phyloP scores from a whole-genome alignment of 495 filamentous ascomycete species.

The Aspergillus haitiensis region DNA sequence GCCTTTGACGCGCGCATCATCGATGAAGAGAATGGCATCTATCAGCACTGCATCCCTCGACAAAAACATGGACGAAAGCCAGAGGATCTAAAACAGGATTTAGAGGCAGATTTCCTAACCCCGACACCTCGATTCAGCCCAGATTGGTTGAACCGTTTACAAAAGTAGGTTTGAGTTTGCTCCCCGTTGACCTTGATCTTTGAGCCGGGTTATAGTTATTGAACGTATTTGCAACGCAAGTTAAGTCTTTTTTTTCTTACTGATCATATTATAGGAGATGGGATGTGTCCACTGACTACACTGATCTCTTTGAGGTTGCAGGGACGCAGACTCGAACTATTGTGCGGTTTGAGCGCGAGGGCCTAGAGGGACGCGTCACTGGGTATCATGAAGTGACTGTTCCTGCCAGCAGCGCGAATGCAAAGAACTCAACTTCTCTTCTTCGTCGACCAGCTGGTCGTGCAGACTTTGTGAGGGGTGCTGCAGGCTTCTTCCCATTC shows the following conservation, averaged over 20 bases:
- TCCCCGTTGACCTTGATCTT: not conserved
- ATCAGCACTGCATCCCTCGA: conserved; percentile 44
- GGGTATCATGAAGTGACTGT: conserved; percentile 95
- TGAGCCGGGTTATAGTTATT: too few relatives aligned
- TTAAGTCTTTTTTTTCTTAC: not conserved
- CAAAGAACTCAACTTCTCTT: conserved; percentile 94
- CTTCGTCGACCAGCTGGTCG: conserved; percentile 81
- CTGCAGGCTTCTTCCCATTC: conserved; percentile 94
- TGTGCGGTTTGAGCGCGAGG: conserved; percentile 87
- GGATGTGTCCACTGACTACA: conserved; percentile 75
- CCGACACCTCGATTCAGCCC: conserved; percentile 74
- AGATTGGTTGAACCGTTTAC: conserved; percentile 83
- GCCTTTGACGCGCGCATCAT: conserved; percentile 36
- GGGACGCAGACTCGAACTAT: conserved; percentile 91
- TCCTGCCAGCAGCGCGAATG: conserved; percentile 83
- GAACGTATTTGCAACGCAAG: too few relatives aligned
- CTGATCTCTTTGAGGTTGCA: conserved; percentile 78
- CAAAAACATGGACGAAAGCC: conserved; percentile 53
- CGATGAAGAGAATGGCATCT: conserved; percentile 38
- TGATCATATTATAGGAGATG: conserved; percentile 61
- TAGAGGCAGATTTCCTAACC: conserved; percentile 75
- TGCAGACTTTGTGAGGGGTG: conserved; percentile 93
- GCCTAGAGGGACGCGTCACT: conserved; percentile 88
- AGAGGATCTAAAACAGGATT: conserved; percentile 60
- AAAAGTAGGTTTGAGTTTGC: conserved; percentile 55